phyloP scores from a whole-genome alignment of 257 asterid genomes.

The Petrea volubilis region DNA sequence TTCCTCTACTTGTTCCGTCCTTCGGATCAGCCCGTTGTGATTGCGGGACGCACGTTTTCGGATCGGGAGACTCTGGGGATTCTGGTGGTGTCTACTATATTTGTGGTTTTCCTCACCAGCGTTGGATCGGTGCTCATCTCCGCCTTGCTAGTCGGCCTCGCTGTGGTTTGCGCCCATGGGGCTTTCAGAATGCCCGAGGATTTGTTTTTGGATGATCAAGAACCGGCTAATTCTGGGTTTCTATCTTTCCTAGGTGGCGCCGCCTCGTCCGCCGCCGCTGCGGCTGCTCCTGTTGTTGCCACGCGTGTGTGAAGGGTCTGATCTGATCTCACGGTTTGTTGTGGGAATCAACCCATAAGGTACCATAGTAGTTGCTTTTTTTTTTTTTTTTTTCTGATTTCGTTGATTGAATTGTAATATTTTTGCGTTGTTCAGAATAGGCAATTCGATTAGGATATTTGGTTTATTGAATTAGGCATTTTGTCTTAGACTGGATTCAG shows the following conservation, averaged over 20 bases:
- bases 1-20: conserved; percentile 71
- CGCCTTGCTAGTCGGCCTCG: conserved; percentile 67
- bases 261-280: conserved; percentile 70
- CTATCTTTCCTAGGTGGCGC: conserved; percentile 80
- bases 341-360: conserved; percentile 22
- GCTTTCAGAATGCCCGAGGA: conserved; percentile 88
- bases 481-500: not conserved
- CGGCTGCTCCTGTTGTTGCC: conserved; percentile 67
- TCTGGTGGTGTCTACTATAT: conserved; percentile 58
- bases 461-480: conserved; percentile 16
- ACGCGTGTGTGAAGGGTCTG: conserved; percentile 51
- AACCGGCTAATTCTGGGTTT: conserved; percentile 61
- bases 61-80: conserved; percentile 69
- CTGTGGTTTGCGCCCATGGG: conserved; percentile 70
- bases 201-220: conserved; percentile 81
- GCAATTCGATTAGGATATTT: not conserved
- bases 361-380: conserved; percentile 7
- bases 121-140: conserved; percentile 83
- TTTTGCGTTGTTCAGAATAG: conserved; percentile 10
- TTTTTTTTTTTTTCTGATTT: not conserved
- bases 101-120: conserved; percentile 78
- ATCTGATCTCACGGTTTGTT: conserved; percentile 21
- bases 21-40: conserved; percentile 70
- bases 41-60: conserved; percentile 72
- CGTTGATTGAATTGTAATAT: conserved; percentile 21